A percentile compares a stretch with the other conserved stretches of the same genome.
phyloP scores from a whole-genome alignment of 148 eudicot species.

The Silene uniflora region DNA sequence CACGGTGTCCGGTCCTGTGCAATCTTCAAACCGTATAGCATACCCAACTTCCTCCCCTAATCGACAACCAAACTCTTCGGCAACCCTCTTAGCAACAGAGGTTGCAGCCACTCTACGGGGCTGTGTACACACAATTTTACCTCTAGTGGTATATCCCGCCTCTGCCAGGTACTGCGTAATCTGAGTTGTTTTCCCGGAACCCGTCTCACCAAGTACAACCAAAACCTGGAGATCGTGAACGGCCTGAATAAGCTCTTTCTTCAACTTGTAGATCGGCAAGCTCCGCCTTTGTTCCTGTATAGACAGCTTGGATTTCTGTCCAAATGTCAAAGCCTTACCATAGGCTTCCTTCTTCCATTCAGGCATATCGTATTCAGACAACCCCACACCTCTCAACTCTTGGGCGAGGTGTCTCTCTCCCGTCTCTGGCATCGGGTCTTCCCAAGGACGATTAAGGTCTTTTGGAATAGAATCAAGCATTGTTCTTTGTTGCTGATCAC shows the following conservation, averaged over 20 bases:
- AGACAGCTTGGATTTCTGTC: slow-evolving; percentile 86
- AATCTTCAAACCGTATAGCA: slow-evolving; percentile 92
- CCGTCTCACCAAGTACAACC: slow-evolving; percentile 94
- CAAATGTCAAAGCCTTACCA: slow-evolving; percentile 83
- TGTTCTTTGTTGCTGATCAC: slow-evolving; percentile 80
- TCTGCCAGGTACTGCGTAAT: slow-evolving; percentile 95
- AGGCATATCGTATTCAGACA: slow-evolving; percentile 93
- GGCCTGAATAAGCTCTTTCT: slow-evolving; percentile 79
- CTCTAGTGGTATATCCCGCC: slow-evolving; percentile 85
- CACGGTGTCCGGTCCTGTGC: slow-evolving; percentile 89
- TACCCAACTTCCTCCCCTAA: slow-evolving; percentile 97
- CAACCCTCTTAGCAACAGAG: slow-evolving; percentile 97
- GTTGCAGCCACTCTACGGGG: slow-evolving; percentile 98
- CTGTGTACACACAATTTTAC: slow-evolving; percentile 95
- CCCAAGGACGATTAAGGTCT: slow-evolving; percentile 98
- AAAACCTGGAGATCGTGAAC: slow-evolving; percentile 84
- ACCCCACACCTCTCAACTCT: slow-evolving; percentile 92
- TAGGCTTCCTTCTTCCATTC: slow-evolving; percentile 97
- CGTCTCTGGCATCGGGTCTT: slow-evolving; percentile 97
- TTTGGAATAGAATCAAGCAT: slow-evolving; percentile 93
- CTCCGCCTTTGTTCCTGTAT: slow-evolving; percentile 93
- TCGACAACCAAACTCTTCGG: slow-evolving; percentile 96
- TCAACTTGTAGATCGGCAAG: slow-evolving; percentile 79
- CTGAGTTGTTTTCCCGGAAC: slow-evolving; percentile 95
- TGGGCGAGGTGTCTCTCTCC: slow-evolving; percentile 98